Base-by-base conservation (phyloP, 257 asterid species). In the Jacaranda copaia region DNA sequence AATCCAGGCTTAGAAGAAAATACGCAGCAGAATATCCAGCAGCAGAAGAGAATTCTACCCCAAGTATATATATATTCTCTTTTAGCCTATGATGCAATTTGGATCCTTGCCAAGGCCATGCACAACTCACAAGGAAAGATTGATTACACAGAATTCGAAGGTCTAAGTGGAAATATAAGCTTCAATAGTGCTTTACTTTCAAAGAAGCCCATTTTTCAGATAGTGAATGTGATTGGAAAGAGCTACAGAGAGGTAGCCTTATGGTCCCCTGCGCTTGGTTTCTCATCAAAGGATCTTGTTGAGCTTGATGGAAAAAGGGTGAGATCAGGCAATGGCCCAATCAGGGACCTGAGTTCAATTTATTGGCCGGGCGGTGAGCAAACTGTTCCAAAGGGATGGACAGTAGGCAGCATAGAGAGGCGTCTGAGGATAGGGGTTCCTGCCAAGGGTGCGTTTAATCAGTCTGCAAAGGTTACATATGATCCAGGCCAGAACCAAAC, bases 311-410 rank as follows among this genome's bases (percentile, higher is more conserved):
- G 74, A 10, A 58, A 12, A 49, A 68, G 32, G 32, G 32, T 25
- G 32, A 25, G 32, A 25, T 25, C 32, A 25, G 32, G 32, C 32
- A 25, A 25, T 25, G 32, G 32, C 32, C 32, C 2, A 25, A 25
- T 25, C 32, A 25, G 32, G 32, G 32, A 25, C 32, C 32, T 89
- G 75, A 75, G 77, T 60, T 75, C 85, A n/a, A 75, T 91, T 57
- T 80, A 70, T 69, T 92, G 94, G 97, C 94, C 93, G 1, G 96
- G 97, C 4, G 89, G 89, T 5, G 78, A 61, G 51, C 77, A 18
- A 19, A 64, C 49, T 1, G 81, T 77, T 53, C 96, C 97, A 2
- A 78, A 48, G 43, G 92, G 90, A 48, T 74, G 72, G 86, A 62
- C 80, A 45, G 15, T 81, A 14, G 88, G 88, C 4, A 81, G 86